A percentile compares a stretch with the other conserved stretches of the same genome.
phyloP scores from a whole-genome alignment of 2,329 filamentous ascomycete genomes.

The Iodosphaeria phyllophila region DNA sequence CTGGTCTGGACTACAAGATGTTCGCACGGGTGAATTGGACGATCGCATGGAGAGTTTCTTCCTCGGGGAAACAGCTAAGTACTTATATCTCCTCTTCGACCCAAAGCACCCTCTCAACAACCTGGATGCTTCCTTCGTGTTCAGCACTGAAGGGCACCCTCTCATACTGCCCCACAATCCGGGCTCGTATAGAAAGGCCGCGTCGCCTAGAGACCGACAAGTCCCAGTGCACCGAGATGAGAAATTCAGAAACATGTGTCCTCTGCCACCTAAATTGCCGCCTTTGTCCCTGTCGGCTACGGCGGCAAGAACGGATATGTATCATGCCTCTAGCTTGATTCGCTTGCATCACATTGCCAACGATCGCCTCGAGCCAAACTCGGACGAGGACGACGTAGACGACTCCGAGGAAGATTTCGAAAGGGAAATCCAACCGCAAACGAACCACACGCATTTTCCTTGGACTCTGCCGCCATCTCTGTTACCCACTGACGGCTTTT shows the following conservation, averaged over 20 bases:
- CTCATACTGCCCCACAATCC: slow-evolving; percentile 53
- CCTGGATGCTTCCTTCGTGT: slow-evolving; percentile 74
- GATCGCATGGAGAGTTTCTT: slow-evolving; percentile 99
- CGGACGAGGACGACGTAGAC: too few relatives aligned
- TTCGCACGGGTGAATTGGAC: slow-evolving; percentile 64
- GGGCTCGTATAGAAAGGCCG: slow-evolving; percentile 8
- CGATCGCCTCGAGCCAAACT: too few relatives aligned
- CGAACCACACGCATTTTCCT: slow-evolving; percentile 74
- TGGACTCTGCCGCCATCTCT: slow-evolving; percentile 74
- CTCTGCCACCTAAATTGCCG: slow-evolving; percentile 34
- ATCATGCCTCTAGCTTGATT: slow-evolving; percentile 73
- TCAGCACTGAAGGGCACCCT: slow-evolving; percentile 91
- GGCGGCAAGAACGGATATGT: slow-evolving; percentile 64
- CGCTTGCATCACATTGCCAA: slow-evolving; percentile 62
- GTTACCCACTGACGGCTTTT: slow-evolving; percentile 61
- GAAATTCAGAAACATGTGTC: slow-evolving; percentile 43
- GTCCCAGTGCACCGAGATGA: slow-evolving; percentile 20
- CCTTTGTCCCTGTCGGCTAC: slow-evolving; percentile 62
- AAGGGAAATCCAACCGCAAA: slow-evolving; percentile 22
- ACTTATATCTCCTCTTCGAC: slow-evolving; percentile 83
- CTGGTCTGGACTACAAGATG: slow-evolving; percentile 78
- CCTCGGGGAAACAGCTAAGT: slow-evolving; percentile 88
- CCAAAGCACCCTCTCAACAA: slow-evolving; percentile 72
- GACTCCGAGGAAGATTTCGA: slow-evolving; percentile 2
- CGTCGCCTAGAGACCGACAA: slow-evolving; percentile 7